phyloP scores from a whole-genome alignment of 176 grass and related monocot genomes.

The Ensete glaucum region DNA sequence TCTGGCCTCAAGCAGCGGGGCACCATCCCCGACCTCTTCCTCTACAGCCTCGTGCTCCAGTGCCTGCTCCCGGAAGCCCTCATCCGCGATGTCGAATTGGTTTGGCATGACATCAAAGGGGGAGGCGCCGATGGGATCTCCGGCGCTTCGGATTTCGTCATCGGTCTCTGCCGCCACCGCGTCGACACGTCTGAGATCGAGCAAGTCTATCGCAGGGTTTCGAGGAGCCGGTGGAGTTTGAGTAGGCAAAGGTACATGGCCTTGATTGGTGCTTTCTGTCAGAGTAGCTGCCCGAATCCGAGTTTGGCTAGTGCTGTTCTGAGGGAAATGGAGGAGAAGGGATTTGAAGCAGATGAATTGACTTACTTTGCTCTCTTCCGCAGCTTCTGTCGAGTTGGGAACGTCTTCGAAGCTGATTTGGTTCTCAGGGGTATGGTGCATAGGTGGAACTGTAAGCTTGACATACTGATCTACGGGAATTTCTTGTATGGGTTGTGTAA shows the following conservation, averaged over 20 bases:
- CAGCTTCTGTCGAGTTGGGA: constrained; percentile 11
- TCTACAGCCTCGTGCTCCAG: constrained; percentile 16
- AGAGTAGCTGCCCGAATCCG: constrained; percentile 4
- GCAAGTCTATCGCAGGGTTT: constrained; percentile 3
- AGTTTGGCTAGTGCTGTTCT: constrained; percentile 2
- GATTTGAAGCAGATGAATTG: constrained; percentile 19
- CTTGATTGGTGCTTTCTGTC: constrained; percentile 13
- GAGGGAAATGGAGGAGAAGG: constrained; percentile 23
- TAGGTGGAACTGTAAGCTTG: background rate
- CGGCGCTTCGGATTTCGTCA: constrained; percentile 2
- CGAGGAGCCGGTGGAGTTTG: background rate
- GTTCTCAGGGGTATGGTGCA: constrained; percentile 6
- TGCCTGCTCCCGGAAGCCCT: constrained; percentile 4
- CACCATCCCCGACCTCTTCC: constrained; percentile 8
- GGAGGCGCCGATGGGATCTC: background rate
- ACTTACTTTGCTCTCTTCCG: constrained; percentile 15
- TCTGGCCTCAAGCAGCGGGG: background rate
- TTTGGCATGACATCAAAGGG: constrained; percentile 4
- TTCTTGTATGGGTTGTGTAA: constrained; percentile 9
- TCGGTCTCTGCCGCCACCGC: constrained; percentile 9
- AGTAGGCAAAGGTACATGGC: constrained; percentile 3
- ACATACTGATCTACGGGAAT: constrained; percentile 4
- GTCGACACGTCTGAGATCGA: constrained; percentile 12
- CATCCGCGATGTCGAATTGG: constrained; percentile 11
- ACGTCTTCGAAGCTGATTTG: constrained; percentile 12